Conservation (phyloP, 768 basidiomycete species). For the Dioszegia crocea region DNA sequence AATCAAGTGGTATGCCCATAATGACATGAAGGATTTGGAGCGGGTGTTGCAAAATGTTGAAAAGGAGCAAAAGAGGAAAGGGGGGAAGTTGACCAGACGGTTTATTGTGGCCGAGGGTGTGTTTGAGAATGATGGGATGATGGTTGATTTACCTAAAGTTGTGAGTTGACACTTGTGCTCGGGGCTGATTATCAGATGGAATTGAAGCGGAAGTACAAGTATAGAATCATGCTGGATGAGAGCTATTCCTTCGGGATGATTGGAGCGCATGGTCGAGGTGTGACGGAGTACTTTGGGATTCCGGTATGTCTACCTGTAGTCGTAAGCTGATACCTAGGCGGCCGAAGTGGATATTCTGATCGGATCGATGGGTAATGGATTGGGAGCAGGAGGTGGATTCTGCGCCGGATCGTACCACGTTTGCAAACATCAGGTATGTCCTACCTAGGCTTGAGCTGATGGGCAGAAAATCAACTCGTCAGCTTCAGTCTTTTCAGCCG, state of each 20-base stretch:
- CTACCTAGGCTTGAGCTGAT: not conserved
- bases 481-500: slow-evolving; percentile 92
- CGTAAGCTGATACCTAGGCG: slow-evolving; percentile 55
- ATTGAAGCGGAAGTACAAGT: slow-evolving; percentile 92
- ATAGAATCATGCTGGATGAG: slow-evolving; percentile 90
- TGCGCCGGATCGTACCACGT: slow-evolving; percentile 82
- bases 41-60: slow-evolving; percentile 76
- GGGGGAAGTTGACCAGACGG: slow-evolving; percentile 72
- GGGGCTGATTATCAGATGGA: slow-evolving; percentile 44
- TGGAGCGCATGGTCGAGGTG: slow-evolving; percentile 85
- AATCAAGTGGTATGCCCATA: slow-evolving; percentile 94
- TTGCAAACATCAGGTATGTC: slow-evolving; percentile 75
- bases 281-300: slow-evolving; percentile 91
- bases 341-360: slow-evolving; percentile 90
- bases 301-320: slow-evolving; percentile 58
- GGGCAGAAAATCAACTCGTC: slow-evolving; percentile 86
- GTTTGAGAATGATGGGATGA: slow-evolving; percentile 88
- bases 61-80: slow-evolving; percentile 82
- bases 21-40: slow-evolving; percentile 85
- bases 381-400: slow-evolving; percentile 85
- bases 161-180: slow-evolving; percentile 56
- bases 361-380: slow-evolving; percentile 78
- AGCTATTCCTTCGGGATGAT: slow-evolving; percentile 88
- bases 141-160: slow-evolving; percentile 86
- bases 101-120: slow-evolving; percentile 98